phyloP scores from a whole-genome alignment of 106 monocot genomes.

The Dendrobium chrysotoxum region DNA sequence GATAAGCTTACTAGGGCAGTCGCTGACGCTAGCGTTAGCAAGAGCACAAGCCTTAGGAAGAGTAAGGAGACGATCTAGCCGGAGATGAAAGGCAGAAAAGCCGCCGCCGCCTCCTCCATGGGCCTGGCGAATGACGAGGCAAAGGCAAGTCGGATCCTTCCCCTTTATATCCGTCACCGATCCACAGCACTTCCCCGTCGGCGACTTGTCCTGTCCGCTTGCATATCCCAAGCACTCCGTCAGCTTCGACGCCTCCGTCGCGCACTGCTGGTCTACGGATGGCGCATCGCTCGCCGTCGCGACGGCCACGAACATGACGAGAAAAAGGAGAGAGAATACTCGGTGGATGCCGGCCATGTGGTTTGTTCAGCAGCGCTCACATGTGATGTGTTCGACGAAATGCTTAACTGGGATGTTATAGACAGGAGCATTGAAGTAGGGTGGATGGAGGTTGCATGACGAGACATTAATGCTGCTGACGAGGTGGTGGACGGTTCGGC shows the following conservation, averaged over 20 bases:
- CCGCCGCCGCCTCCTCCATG: conserved; percentile 13
- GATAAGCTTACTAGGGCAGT: conserved; percentile 52
- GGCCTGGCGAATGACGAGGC: conserved; percentile 59
- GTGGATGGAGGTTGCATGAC: not conserved
- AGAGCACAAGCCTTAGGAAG: conserved; percentile 58
- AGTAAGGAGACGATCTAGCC: conserved; percentile 33
- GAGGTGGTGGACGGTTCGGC: not conserved
- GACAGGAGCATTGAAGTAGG: not conserved
- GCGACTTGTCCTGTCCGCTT: conserved; percentile 28
- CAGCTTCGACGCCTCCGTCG: conserved; percentile 32
- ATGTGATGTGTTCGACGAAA: not conserved
- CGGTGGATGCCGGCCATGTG: not conserved
- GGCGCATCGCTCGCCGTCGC: not conserved
- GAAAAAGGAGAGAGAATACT: not conserved
- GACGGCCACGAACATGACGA: not conserved
- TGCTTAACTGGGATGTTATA: not conserved
- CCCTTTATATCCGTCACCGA: conserved; percentile 26
- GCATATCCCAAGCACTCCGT: conserved; percentile 47
- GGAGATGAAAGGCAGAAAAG: conserved; percentile 14
- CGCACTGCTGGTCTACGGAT: conserved; percentile 21
- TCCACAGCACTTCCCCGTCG: conserved; percentile 44
- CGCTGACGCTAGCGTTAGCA: conserved; percentile 24
- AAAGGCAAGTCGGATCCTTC: conserved; percentile 51
- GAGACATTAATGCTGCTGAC: not conserved
- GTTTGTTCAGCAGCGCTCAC: not conserved